A percentile compares a stretch with the other conserved stretches of the same genome.
phyloP scores from a whole-genome alignment of 768 basidiomycete species.

The Pulveroboletus sp. region DNA sequence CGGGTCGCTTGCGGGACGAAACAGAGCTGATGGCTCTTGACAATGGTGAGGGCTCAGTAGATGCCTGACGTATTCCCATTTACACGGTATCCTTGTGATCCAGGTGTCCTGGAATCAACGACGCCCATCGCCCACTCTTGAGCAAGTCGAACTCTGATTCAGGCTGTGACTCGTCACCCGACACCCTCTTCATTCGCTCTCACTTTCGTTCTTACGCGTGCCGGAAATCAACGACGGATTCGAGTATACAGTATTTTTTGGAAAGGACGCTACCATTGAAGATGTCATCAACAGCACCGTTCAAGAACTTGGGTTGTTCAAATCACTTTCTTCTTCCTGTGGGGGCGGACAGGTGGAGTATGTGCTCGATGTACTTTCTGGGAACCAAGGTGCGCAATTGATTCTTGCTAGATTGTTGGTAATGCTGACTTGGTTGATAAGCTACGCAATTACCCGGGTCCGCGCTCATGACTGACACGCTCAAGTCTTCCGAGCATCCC shows the following conservation, averaged over 20 bases:
- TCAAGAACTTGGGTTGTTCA: constrained; percentile 70
- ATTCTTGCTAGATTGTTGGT: neutral
- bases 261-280: constrained; percentile 52
- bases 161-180: constrained; percentile 67
- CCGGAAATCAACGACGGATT: constrained; percentile 79
- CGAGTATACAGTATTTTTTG: constrained; percentile 62
- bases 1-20: constrained; percentile 69
- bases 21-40: constrained; percentile 62
- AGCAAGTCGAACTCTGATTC: constrained; percentile 35
- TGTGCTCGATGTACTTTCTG: constrained; percentile 61
- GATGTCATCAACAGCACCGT: constrained; percentile 51
- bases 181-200: constrained; percentile 54
- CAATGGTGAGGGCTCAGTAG: constrained; percentile 47
- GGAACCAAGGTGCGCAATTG: constrained; percentile 46
- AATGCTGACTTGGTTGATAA: constrained; percentile 3
- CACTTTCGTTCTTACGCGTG: constrained; percentile 59
- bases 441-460: constrained; percentile 14
- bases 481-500: constrained; percentile 10
- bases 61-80: constrained; percentile 1
- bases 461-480: constrained; percentile 11
- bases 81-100: constrained; percentile 11
- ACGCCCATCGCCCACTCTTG: constrained; percentile 50
- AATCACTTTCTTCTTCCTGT: constrained; percentile 61
- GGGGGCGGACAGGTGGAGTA: constrained; percentile 65
- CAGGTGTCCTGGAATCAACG: constrained; percentile 50